Evolutionary conservation across 1,139 yeast genomes (phyloP), one percentile per base, ranked within the genome.

Genomic region (Blastobotrys elegans): DNA sequence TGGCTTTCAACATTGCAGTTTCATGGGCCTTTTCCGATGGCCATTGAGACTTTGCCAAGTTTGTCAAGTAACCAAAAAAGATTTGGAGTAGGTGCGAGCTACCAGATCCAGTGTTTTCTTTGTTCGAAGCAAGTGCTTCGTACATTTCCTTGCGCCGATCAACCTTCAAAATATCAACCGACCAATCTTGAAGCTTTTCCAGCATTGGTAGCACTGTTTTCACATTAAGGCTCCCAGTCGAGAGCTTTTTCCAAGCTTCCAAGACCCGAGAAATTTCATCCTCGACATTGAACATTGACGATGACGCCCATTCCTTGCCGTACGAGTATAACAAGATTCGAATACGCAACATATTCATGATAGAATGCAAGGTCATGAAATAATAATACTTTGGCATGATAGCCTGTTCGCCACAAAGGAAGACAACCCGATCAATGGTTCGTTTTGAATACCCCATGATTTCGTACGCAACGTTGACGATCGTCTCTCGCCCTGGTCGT

Each of bases 331-430:
- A 4, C 26, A 34, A 18, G 4, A 34, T 24, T 18, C 24, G 26
- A 8, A 34, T 20, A 5, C 21, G 48, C 22, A 55, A 38, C 38
- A 56, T 39, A n/a, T 56, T 50, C 14, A 76, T 74, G 31, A 78
- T 61, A 0, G 81, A 77, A 57, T 76, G 77, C 70, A 78, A 65
- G 2, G 82, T 79, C 40, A 82, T 61, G 56, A 77, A 78, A 58
- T 74, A 75, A 55, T 77, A 70, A 52, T 75, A 75, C 1, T 81
- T 76, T 1, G 83, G 82, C 49, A 72, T 72, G 47, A 69, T 62
- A 5, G 67, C 56, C 1, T 75, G 70, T 46, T 66, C 64, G 7
- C 66, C 65, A 46, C 74, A 69, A 31, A 76, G 50, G 21, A 61
- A 61, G 16, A 74, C 65, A 59, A 77, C 77, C 6, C 74, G 67